Evolutionary conservation across 306 rosid genomes (phyloP), one percentile per base, ranked within the genome.

Genomic region (Cajanus cajan): DNA sequence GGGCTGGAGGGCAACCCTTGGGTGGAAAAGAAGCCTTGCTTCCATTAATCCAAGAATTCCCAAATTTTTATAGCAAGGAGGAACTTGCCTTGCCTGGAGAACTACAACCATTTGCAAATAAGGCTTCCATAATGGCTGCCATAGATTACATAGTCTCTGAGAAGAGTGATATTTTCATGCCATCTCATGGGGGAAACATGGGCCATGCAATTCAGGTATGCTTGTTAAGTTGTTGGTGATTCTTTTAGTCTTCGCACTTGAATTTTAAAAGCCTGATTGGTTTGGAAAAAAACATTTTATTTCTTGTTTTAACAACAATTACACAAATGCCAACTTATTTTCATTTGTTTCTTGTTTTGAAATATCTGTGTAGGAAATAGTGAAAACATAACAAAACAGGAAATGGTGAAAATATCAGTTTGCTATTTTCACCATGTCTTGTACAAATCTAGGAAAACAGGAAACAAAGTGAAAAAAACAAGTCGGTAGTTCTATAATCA

Each of bases 181-280:
- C 99, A 21, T 93, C 98, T 71, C 99, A 95, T 83, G 99, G 99
- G 12, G 99, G 99, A 78, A 95, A 95, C 40, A 95, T 95, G 99
- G 99, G 98, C 44, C 99, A 93, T 74, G 98, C 94, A 5, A 76
- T 93, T 71, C 98, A 95, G 97, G 98, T 92, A 86, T 80, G 37
- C 34, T 58, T 76, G 47, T 59, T 14, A 55, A 43, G 44, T 67
- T 55, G 33, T 39, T 31, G 22, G 19, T 50, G 3, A 12, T 19
- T 33, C 22, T 58, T 72, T 61, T 10, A 14, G 10, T 5, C 36
- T 28, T 51, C 11, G 76, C 63, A 24, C 34, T 58, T 58, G 14
- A 44, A 28, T 24, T 68, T 14, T 28, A 61, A 5, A 3, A 28
- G 31, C 31, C 31, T 28, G 31, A 28, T 28, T 28, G 3, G 1